A percentile compares a stretch with the other conserved stretches of the same genome.
phyloP scores from a whole-genome alignment of 768 basidiomycete genomes.

The Ramaria rubella region DNA sequence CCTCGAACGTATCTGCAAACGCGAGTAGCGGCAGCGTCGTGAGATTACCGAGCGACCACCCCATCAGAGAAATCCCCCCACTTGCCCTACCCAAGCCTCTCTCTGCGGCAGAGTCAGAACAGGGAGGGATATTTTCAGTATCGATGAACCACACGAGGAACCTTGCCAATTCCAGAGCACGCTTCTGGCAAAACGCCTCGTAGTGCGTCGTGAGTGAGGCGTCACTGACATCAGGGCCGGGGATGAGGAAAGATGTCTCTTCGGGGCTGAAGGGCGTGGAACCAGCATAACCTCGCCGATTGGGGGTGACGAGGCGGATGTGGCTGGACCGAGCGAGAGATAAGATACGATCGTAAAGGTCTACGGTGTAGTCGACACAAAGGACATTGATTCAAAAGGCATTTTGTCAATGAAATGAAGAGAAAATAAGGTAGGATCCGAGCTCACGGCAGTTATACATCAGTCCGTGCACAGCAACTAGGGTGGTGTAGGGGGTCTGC shows the following conservation, averaged over 20 bases:
- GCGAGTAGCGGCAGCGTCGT: conserved; percentile 23
- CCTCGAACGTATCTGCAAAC: conserved; percentile 17
- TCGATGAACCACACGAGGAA: conserved; percentile 30
- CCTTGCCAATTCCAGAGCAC: conserved; percentile 29
- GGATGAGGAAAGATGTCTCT: conserved; percentile 19
- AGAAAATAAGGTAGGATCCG: no score
- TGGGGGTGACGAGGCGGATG: conserved; percentile 32
- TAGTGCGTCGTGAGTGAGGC: neutral
- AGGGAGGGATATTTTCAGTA: conserved; percentile 22
- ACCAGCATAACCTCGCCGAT: conserved; percentile 31
- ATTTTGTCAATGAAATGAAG: no score
- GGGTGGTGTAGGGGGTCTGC: conserved; percentile 3
- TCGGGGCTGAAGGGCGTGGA: conserved; percentile 28
- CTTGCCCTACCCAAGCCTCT: no score
- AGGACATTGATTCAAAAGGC: no score
- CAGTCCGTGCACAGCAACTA: conserved; percentile 1
- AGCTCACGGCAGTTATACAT: neutral
- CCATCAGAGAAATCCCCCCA: conserved; percentile 28
- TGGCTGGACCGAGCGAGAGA: conserved; percentile 21
- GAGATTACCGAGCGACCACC: conserved; percentile 31
- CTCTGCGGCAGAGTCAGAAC: conserved; percentile 15
- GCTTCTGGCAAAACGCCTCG: conserved; percentile 19
- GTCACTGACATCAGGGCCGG: neutral
- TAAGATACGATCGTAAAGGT: conserved; percentile 26
- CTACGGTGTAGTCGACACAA: neutral